Evolutionary conservation across 371 early-diverging fungal genomes (phyloP).

Genomic region (Mortierella sp.): DNA sequence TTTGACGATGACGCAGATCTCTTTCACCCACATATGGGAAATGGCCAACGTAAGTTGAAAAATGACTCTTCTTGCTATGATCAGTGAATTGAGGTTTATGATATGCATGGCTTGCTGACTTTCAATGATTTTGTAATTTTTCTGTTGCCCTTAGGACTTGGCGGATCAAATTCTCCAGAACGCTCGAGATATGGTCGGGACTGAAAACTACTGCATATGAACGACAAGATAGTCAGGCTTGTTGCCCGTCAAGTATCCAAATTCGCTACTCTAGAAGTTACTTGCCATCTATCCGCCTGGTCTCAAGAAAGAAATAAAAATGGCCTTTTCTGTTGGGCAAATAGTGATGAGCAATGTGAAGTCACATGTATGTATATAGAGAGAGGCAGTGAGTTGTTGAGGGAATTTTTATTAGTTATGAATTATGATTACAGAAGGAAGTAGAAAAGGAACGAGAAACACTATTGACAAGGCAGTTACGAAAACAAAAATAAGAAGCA

Average conservation of each 20-base stretch:
- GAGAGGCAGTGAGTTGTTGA: not conserved
- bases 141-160: not conserved
- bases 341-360: not conserved
- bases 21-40: slow-evolving; percentile 40
- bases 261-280: too few relatives aligned
- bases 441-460: not conserved
- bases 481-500: not conserved
- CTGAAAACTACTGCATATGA: not conserved
- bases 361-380: not conserved
- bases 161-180: slow-evolving; percentile 15
- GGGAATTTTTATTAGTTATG: not conserved
- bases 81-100: not conserved
- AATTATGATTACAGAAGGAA: not conserved
- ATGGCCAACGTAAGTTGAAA: slow-evolving; percentile 29
- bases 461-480: not conserved
- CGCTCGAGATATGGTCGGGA: slow-evolving; percentile 7
- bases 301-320: too few relatives aligned
- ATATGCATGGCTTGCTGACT: not conserved
- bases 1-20: slow-evolving; percentile 21
- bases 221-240: too few relatives aligned
- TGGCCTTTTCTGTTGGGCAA: too few relatives aligned
- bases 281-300: too few relatives aligned
- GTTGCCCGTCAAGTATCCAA: not conserved
- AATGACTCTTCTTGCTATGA: not conserved
- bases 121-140: not conserved